These are phyloP conservation scores for Auriscalpium microsporum DNA, from an alignment of 768 basidiomycete genomes.

Conservation along the genomic window DNA sequence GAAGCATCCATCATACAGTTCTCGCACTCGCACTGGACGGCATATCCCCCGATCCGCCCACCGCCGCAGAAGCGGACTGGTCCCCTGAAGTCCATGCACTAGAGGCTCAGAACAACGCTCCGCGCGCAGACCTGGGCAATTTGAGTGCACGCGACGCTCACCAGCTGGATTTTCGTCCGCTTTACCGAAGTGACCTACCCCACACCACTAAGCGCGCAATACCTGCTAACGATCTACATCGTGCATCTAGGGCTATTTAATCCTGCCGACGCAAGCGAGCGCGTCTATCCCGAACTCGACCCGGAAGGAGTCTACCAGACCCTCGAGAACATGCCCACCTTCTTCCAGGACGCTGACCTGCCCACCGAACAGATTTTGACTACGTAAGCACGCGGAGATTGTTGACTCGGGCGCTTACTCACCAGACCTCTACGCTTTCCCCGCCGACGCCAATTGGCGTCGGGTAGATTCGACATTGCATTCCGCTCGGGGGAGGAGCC, in stretches of 20 bases:
- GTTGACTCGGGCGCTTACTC: not conserved
- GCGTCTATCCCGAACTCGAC: slow-evolving; percentile 20
- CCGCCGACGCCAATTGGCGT: not conserved
- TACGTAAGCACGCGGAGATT: slow-evolving; percentile 31
- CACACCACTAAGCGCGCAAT: not conserved
- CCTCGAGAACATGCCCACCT: slow-evolving; percentile 44
- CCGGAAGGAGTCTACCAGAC: slow-evolving; percentile 35
- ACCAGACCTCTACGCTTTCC: not conserved
- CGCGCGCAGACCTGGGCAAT: slow-evolving; percentile 23
- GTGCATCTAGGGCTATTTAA: slow-evolving; percentile 16
- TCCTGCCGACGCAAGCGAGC: slow-evolving; percentile 2
- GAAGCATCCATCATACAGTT: slow-evolving; percentile 8
- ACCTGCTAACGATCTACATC: not conserved
- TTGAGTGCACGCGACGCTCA: slow-evolving; percentile 36
- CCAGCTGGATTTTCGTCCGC: slow-evolving; percentile 37
- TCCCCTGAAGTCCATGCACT: slow-evolving; percentile 1
- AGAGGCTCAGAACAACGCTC: not conserved
- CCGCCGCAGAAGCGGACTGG: slow-evolving; percentile 1
- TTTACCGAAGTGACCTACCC: slow-evolving; percentile 45
- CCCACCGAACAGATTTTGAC: slow-evolving; percentile 51
- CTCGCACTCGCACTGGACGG: not conserved
- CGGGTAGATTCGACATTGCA: slow-evolving; percentile 51
- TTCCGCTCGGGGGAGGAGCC: slow-evolving; percentile 48
- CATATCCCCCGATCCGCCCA: not conserved
- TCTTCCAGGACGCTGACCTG: slow-evolving; percentile 45